Base-by-base conservation (phyloP, 2,329 filamentous ascomycete genomes). In the Phialocephala subalpina region DNA sequence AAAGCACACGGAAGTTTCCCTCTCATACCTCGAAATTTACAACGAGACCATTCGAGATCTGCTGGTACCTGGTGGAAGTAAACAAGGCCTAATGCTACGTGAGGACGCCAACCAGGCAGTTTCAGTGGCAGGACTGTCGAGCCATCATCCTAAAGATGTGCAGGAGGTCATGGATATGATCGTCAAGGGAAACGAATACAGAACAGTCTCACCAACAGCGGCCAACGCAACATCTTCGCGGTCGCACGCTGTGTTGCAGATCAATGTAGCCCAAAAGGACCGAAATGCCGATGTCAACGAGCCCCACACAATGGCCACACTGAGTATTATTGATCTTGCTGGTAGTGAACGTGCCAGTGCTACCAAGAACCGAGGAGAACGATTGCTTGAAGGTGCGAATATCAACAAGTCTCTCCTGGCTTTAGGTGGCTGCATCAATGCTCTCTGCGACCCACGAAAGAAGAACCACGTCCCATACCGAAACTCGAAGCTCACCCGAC, bases 131-230 rank as follows among this genome's bases (percentile, higher is more conserved):
- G 96, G 95, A 0, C 84, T 99, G 53, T 96, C 94, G 2, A 97
- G 94, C 74, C 94, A 97, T 77, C 92, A 92, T 70, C 96, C 96
- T 2, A 90, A 91, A 73, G 93, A 95, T 76, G 96, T 98, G 16
- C 89, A 97, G 76, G 91, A 99, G 79, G 96, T 99, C 74, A 99
- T 99, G 96, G 95, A 99, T 75, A 97, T 99, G 87, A 97, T 99
- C 76, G 91, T 99, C 63, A 88, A 90, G 77, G 96, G 96, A 69
- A 99, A 99, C 79, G 92, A 97, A 73, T 93, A 91, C 79, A 90
- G 96, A 53, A 99, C 96, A 3, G 96, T 98, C 78, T 98, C 96
- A 0, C 95, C 96, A 0, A 99, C 96, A 8, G 94, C 95, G 80
- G 96, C 96, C 73, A 99, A 99, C 77, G 95, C 96, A 20, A 97